Evolutionary conservation across 75 land plant species (phyloP).

Genomic region (Picea sitchensis): DNA sequence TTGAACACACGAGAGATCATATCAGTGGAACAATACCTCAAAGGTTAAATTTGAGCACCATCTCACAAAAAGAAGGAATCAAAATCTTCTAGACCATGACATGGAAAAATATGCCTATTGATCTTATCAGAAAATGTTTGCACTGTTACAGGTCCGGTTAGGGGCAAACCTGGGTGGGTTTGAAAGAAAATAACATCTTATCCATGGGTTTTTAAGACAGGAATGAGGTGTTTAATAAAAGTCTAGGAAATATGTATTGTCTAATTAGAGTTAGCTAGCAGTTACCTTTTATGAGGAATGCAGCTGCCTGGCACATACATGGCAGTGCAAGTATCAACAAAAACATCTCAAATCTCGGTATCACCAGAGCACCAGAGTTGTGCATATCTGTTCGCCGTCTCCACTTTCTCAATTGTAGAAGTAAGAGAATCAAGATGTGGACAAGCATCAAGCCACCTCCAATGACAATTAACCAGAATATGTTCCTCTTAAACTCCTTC

Average conservation of each 20-base stretch:
- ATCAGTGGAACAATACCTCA: background rate
- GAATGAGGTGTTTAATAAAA: background rate
- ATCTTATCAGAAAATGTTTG: too few species aligned
- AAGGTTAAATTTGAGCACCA: background rate
- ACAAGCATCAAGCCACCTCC: conserved; percentile 50
- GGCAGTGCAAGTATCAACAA: conserved; percentile 62
- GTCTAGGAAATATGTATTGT: background rate
- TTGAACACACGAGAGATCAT: background rate
- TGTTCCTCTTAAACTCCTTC: conserved; percentile 67
- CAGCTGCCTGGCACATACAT: conserved; percentile 59
- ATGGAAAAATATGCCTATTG: too few species aligned
- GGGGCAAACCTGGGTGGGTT: background rate
- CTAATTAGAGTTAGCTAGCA: background rate
- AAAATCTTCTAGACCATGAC: too few species aligned
- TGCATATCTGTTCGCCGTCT: conserved; percentile 25
- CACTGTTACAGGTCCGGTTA: too few species aligned
- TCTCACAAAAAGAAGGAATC: too few species aligned
- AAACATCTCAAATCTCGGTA: conserved; percentile 83
- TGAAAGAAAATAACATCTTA: background rate
- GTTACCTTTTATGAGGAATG: conserved; percentile 62
- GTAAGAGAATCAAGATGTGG: conserved; percentile 35
- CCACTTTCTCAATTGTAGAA: conserved; percentile 28
- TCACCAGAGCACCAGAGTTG: conserved; percentile 52
- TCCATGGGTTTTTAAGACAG: background rate
- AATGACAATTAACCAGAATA: conserved; percentile 78